Conservation (phyloP, 257 asterid species). For the Linaria vulgaris region DNA sequence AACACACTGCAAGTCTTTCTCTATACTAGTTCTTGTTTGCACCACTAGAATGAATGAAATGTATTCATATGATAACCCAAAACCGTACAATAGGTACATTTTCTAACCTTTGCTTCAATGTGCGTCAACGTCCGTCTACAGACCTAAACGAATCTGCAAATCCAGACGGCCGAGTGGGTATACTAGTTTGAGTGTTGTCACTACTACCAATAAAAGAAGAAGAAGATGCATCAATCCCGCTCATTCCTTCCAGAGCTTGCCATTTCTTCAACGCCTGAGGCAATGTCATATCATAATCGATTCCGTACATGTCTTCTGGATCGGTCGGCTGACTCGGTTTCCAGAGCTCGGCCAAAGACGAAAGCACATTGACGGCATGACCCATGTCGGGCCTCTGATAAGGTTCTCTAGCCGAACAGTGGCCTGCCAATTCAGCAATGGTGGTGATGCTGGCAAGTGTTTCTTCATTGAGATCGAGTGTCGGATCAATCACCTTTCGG, state of each 20-base stretch:
- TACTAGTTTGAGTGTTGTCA: constrained; percentile 71
- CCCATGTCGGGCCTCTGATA: constrained; percentile 86
- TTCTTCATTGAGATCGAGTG: constrained; percentile 49
- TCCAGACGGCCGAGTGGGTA: constrained; percentile 73
- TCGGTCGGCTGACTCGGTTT: constrained; percentile 71
- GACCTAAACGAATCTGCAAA: constrained; percentile 78
- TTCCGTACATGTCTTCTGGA: constrained; percentile 65
- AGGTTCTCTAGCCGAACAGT: constrained; percentile 78
- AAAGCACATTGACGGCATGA: constrained; percentile 74
- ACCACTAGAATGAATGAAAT: too few species aligned
- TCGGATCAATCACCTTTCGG: too few species aligned
- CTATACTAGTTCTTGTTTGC: too few species aligned
- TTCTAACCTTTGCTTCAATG: too few species aligned
- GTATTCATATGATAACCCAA: too few species aligned
- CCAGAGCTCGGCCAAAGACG: constrained; percentile 82
- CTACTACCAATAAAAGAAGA: constrained; percentile 52
- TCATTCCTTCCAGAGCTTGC: constrained; percentile 80
- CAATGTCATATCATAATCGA: constrained; percentile 72
- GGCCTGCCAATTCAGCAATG: constrained; percentile 82
- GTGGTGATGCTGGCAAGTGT: constrained; percentile 56
- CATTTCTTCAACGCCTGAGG: constrained; percentile 88
- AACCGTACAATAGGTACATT: too few species aligned
- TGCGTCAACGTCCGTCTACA: constrained; percentile 70
- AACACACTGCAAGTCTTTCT: too few species aligned
- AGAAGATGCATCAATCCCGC: constrained; percentile 48